Percentiles rank a stretch among this genome's conserved stretches.
Evolutionary conservation across 164 flowering plant genomes (phyloP).

Genomic region (Kingdonia uniflora): DNA sequence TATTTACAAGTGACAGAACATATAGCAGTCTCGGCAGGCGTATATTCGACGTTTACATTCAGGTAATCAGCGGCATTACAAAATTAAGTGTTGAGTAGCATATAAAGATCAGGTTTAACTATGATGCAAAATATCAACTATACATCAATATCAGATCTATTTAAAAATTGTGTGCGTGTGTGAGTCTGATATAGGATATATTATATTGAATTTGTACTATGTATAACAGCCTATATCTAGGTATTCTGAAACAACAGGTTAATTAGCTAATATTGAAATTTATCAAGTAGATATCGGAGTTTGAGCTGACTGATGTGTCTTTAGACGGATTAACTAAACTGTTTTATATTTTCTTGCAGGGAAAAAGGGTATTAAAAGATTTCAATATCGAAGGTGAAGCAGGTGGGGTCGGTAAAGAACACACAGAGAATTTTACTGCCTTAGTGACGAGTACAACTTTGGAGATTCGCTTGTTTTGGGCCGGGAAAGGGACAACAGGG

Average conservation of each 20-base stretch:
- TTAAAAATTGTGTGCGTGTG: no score
- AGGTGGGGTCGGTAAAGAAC: slow-evolving; percentile 15
- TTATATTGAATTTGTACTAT: no score
- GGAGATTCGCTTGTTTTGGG: slow-evolving; percentile 31
- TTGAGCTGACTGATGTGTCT: not conserved
- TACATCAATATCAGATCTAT: no score
- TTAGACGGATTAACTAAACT: slow-evolving; percentile 7
- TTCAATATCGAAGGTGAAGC: slow-evolving; percentile 29
- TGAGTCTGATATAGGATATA: no score
- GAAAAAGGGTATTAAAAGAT: slow-evolving; percentile 21
- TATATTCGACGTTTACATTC: slow-evolving; percentile 57
- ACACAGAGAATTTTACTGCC: slow-evolving; percentile 11
- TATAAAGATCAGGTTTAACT: no score
- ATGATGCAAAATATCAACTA: no score
- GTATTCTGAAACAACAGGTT: not conserved
- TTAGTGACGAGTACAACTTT: slow-evolving; percentile 18
- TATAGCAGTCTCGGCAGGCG: slow-evolving; percentile 54
- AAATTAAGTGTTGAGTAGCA: not conserved
- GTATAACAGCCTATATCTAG: no score
- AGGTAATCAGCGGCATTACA: slow-evolving; percentile 23
- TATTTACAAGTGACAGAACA: slow-evolving; percentile 34
- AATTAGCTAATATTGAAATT: not conserved
- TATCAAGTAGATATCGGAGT: not conserved
- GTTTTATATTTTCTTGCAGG: slow-evolving; percentile 11
- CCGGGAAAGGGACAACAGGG: slow-evolving; percentile 33